Conservation (phyloP, 2,329 filamentous ascomycete genomes). For the Lasiodiplodia citricola region DNA sequence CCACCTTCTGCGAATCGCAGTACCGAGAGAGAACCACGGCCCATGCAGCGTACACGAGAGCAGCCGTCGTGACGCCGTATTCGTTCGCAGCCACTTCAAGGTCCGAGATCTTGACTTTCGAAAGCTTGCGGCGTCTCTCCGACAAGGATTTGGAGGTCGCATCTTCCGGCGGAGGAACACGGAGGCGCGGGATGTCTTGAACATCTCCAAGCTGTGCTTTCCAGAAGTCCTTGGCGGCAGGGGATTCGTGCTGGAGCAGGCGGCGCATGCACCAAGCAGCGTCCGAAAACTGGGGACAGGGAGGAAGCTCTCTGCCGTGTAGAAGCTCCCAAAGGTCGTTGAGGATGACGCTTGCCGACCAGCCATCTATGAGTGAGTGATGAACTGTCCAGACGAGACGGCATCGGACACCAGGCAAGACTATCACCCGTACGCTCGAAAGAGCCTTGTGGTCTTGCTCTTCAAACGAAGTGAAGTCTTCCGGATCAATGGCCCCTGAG, state of each 20-base stretch:
- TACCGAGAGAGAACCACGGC: constrained; percentile 40
- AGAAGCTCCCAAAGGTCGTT: constrained; percentile 15
- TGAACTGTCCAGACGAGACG: constrained; percentile 17
- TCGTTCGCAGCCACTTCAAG: not conserved
- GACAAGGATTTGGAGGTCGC: constrained; percentile 4
- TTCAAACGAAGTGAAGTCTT: constrained; percentile 4
- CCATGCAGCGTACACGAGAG: constrained; percentile 45
- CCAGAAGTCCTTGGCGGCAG: constrained; percentile 5
- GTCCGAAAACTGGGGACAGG: not conserved
- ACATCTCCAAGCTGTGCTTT: not conserved
- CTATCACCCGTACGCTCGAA: not conserved
- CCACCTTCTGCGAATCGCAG: constrained; percentile 38
- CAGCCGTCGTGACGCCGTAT: constrained; percentile 28
- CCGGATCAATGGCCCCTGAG: not conserved
- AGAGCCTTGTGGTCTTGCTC: not conserved
- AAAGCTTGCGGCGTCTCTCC: not conserved
- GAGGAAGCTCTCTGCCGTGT: not conserved
- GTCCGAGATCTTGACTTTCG: not conserved
- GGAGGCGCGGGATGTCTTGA: constrained; percentile 15
- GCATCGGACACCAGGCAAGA: not conserved
- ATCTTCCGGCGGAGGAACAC: not conserved
- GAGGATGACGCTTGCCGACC: constrained; percentile 8
- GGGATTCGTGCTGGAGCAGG: not conserved
- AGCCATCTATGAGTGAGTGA: constrained; percentile 14
- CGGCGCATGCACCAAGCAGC: constrained; percentile 4